Conservation (phyloP, 2,329 filamentous ascomycete genomes). For the Fusarium clavum region DNA sequence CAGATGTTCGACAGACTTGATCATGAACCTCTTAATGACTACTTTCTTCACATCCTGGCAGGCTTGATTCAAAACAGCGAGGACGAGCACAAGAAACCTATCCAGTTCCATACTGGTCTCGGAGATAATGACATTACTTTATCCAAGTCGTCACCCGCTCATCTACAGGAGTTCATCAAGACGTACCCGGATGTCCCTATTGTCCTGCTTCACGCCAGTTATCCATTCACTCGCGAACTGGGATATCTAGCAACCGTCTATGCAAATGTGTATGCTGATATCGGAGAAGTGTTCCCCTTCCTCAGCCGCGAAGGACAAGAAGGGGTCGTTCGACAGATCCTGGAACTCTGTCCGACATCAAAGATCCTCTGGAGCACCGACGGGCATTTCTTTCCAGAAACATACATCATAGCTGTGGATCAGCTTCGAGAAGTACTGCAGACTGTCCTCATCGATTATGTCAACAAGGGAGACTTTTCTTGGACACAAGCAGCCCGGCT, state of each 20-base stretch:
- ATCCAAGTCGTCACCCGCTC: constrained; percentile 76
- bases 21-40: constrained; percentile 74
- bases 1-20: constrained; percentile 65
- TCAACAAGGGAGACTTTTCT: constrained; percentile 71
- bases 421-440: constrained; percentile 79
- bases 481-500: constrained; percentile 71
- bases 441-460: constrained; percentile 74
- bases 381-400: constrained; percentile 83
- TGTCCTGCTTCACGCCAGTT: constrained; percentile 82
- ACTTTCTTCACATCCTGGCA: constrained; percentile 74
- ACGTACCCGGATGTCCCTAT: constrained; percentile 77
- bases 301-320: constrained; percentile 82
- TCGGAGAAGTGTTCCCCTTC: constrained; percentile 85
- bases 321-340: constrained; percentile 73
- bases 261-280: constrained; percentile 82
- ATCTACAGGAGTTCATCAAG: constrained; percentile 79
- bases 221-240: constrained; percentile 82
- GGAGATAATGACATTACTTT: constrained; percentile 83
- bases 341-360: constrained; percentile 79
- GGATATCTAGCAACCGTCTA: constrained; percentile 84
- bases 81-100: constrained; percentile 69
- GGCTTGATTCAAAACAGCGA: constrained; percentile 63
- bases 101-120: constrained; percentile 87
- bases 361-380: constrained; percentile 87
- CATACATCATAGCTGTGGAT: constrained; percentile 76